Evolutionary conservation across 1,284 basidiomycete species (phyloP), one percentile per base, ranked within the genome.

Genomic region (Ustilago lituana): DNA sequence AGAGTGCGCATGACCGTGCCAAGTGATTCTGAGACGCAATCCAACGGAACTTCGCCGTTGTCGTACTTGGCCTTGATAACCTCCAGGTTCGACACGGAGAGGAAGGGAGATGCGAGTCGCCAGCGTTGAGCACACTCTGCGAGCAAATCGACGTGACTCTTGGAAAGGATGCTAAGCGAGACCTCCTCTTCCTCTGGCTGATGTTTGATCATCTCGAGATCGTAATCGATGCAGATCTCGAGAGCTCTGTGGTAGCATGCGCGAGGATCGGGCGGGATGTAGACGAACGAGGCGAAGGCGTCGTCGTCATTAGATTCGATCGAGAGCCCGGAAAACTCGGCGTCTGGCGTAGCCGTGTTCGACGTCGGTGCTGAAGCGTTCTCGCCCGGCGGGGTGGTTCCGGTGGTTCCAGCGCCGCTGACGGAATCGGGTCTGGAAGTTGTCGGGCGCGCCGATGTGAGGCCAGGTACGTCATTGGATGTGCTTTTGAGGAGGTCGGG

Each of bases 121-220:
- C 96, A 98, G 37, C 92, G 87, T 55, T 90, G 78, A 1, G 93
- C 93, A 75, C 93, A 94, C 77, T 94, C 91, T 51, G 89, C 89
- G 60, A 98, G 87, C 31, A 98, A 84, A 55, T 92, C 90, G 39
- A 92, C 86, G 80, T 98, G 93, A 15, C 86, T 80, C 1, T 87
- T 79, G 0, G 92, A 93, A n/a, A 99, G 84, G 54, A 99, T 98
- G 10, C 92, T 92, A 27, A 98, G 84, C 1, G 93, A 93, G 4
- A 99, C 95, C 83, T 98, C 94, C 73, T 98, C 93, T 74, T 94
- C 92, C 73, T 97, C 95, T 29, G 93, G 90, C 31, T 97, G 89
- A 40, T 90, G 89, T 58, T 91, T 86, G 89, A 98, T 94, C 32
- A 89, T 87, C 78, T 94, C 92, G 46, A 98, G 85, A 82, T 99